Conservation (phyloP, 1,284 basidiomycete genomes). For the Grifola frondosa region DNA sequence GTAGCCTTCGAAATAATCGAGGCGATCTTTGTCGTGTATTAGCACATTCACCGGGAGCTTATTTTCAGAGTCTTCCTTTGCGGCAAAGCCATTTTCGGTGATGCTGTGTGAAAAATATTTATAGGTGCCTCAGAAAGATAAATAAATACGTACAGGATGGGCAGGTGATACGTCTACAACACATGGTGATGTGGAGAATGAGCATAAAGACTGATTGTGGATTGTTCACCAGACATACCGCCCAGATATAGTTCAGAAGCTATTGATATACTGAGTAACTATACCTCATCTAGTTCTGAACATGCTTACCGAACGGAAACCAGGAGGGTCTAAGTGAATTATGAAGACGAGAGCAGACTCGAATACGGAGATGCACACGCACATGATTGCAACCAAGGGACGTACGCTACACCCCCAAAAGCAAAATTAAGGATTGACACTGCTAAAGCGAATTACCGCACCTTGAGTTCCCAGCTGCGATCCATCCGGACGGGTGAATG, state of each 20-base stretch:
- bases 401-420: constrained; percentile 42
- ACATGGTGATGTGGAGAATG: too few species aligned
- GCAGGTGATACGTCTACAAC: constrained; percentile 55
- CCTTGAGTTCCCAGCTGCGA: constrained; percentile 64
- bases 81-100: constrained; percentile 73
- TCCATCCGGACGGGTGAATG: constrained; percentile 44
- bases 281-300: constrained; percentile 32
- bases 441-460: constrained; percentile 30
- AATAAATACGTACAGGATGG: constrained; percentile 54
- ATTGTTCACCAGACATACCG: constrained; percentile 39
- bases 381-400: constrained; percentile 64
- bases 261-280: not conserved
- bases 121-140: not conserved
- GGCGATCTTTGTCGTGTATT: constrained; percentile 60
- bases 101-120: constrained; percentile 37
- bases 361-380: not conserved
- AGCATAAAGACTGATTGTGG: not conserved
- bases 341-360: too few species aligned
- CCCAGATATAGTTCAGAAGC: constrained; percentile 46
- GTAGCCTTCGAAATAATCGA: constrained; percentile 68
- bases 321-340: constrained; percentile 46
- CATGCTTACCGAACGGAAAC: constrained; percentile 61
- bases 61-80: constrained; percentile 67
- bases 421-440: constrained; percentile 3
- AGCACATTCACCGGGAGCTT: constrained; percentile 51